Evolutionary conservation across 495 filamentous ascomycete species (phyloP), one percentile per base, ranked within the genome.

Genomic region (Hypoxylon cercidicola): DNA sequence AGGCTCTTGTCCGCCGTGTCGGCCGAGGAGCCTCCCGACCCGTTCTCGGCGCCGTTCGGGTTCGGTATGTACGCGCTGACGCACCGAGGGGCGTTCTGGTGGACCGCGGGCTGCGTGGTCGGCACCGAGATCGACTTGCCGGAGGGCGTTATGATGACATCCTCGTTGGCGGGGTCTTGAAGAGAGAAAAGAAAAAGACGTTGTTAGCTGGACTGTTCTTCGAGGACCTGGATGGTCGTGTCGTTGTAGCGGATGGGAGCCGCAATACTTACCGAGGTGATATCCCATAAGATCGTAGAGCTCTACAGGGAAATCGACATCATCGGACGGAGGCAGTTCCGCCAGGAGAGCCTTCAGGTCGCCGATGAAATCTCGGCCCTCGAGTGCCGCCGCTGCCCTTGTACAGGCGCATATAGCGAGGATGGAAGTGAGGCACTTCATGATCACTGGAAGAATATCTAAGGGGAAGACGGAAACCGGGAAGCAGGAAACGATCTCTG

Each of bases 61-160:
- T n/a, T 23, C 25, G 58, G 53, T 10, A 67, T 16, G 34, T 49
- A 54, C n/a, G 53, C 58, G 37, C 50, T 48, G 41, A 59, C 58
- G 35, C 64, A 62, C 12, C 23, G 60, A 2, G 62, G 37, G 9
- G 19, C 45, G 15, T 46, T 8, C 4, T 13, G 23, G 10, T 48
- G 52, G 13, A 20, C n/a, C 7, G 4, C 40, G 45, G 5, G 37
- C 4, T 50, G 30, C 23, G n/a, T 15, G 7, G 30, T 32, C 30
- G 30, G 30, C 30, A 1, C 30, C 1, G 30, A 5, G 30, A 10
- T 32, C 30, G 30, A 32, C 30, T 9, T 32, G 30, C 8, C 30
- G 30, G 30, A 32, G 30, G 30, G 30, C 8, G 30, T 1, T 32
- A 32, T 8, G 25, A 3, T 11, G 30, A n/a, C 30, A 25, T 25